These are phyloP conservation scores for Globisporangium heterothallicum DNA, from an alignment of 352 stramenopile species.

Conservation along the genomic window DNA sequence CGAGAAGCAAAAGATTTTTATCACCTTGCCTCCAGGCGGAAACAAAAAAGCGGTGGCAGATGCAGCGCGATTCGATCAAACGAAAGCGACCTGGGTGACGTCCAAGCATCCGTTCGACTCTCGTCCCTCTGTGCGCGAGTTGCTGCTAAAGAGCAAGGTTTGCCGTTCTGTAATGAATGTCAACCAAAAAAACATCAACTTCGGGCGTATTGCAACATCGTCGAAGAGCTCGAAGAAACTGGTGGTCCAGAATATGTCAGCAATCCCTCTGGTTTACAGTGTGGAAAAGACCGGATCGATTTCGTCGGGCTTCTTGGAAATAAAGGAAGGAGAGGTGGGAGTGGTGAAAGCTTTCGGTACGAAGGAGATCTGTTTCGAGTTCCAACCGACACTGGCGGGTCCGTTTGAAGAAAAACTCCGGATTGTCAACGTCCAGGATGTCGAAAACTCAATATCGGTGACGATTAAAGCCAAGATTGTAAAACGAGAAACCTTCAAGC, in stretches of 20 bases:
- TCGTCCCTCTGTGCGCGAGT: constrained; percentile 66
- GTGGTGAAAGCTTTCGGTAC: constrained; percentile 86
- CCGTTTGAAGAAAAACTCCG: constrained; percentile 88
- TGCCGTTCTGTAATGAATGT: constrained; percentile 86
- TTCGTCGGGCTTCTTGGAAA: constrained; percentile 84
- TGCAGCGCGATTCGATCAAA: constrained; percentile 49
- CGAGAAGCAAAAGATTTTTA: constrained; percentile 87
- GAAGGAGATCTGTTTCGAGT: constrained; percentile 88
- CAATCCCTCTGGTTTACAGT: constrained; percentile 78
- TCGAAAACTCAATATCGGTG: constrained; percentile 80
- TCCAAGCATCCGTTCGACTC: constrained; percentile 83
- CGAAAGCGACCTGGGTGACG: constrained; percentile 51
- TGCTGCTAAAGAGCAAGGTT: constrained; percentile 80
- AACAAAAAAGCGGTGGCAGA: constrained; percentile 81
- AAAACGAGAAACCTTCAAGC: constrained; percentile 87
- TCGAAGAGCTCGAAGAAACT: constrained; percentile 84
- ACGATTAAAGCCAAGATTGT: constrained; percentile 89
- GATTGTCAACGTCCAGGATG: constrained; percentile 87
- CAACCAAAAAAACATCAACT: constrained; percentile 92
- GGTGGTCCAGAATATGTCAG: constrained; percentile 84
- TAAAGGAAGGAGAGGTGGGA: constrained; percentile 83
- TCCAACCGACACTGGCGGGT: constrained; percentile 78
- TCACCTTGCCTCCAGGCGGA: constrained; percentile 76
- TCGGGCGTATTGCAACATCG: constrained; percentile 80
- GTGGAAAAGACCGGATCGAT: constrained; percentile 90